Base-by-base conservation (phyloP, 2,329 filamentous ascomycete species). In the Cladosporium phlei region DNA sequence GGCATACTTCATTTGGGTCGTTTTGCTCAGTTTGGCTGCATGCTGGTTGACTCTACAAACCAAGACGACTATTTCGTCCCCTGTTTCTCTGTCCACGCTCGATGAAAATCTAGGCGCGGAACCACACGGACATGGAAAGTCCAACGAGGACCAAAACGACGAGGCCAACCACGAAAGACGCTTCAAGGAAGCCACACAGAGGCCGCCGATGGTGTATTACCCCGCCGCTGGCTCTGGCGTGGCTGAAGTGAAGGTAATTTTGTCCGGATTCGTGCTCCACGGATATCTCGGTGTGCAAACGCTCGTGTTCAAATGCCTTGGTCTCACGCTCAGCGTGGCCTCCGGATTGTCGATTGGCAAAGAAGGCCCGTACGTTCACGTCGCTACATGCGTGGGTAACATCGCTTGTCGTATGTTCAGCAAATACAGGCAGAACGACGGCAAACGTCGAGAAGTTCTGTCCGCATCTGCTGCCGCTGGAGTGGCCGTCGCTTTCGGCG, bases 231-330 rank as follows among this genome's bases (percentile, higher is more conserved):
- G 93, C 38, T 95, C 89, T 67, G 93, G 93, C 58, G 93, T 98
- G 10, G 93, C 93, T 5, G 93, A 98, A 69, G 91, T 97, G 47
- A 90, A 93, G 54, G 93, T 97, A 50, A 97, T 97, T 49, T 78
- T 97, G n/a, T 96, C 89, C 59, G 93, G 93, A 5, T 98, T 97
- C 60, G 91, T 98, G 46, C 73, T 98, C 46, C 93, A 97, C 72
- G 91, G 93, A 1, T 97, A 97, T 63, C 77, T 98, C 6, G 93
- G 93, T 57, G 67, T 95, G 29, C 86, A 85, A 61, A 97, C 93
- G 0, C 75, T 98, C 22, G 67, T 91, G 4, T 78, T 95, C 68
- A 98, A 98, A 65, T 86, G 87, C 1, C 59, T 86, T 12, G 89
- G 85, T 11, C 72, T 98, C 37, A 79, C 96, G 49, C 75, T 97